Base-by-base conservation (phyloP, 176 grass and related monocot genomes). In the Elymus sibiricus region DNA sequence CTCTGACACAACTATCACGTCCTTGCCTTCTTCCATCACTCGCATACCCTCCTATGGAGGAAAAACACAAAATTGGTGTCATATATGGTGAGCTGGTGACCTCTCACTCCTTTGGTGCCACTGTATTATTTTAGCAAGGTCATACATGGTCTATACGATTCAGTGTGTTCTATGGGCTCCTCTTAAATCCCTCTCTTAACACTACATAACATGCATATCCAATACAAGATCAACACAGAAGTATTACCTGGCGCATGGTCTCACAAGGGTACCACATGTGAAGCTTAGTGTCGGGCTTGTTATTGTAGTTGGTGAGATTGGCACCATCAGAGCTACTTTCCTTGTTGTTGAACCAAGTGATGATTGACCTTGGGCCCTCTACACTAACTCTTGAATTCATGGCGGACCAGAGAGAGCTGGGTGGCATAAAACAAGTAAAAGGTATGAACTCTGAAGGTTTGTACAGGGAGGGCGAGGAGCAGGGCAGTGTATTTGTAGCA, bases 171-270 rank as follows among this genome's bases (percentile, higher is more conserved):
- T 3, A 0, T 29, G 31, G 64, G 28, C 0, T 32, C 64, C 64
- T 32, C 27, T 3, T n/a, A n/a, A n/a, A 22, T 8, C 21, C 15
- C 31, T 27, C 14, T 19, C 15, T 9, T 22, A 16, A 28, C 5
- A 28, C 0, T 3, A 9, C 46, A 55, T 19, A 15, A 1, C 11
- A 22, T 53, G 44, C 75, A 51, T 84, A 2, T 80, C 76, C 3
- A 34, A 12, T 25, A 38, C 14, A 1, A 89, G 31, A 3, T 89
- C 56, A 79, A 74, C 65, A 5, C 84, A 89, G 39, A 89, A 19
- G 24, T 43, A 3, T 79, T 79, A 89, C 81, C 81, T 89, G 40
- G 0, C 15, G 15, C 40, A 7, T 51, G 32, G 10, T 8, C n/a
- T n/a, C n/a, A n/a, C n/a, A n/a, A n/a, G n/a, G n/a, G n/a, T n/a